Conservation (phyloP, 1,284 basidiomycete species). For the Heliocybe sulcata region DNA sequence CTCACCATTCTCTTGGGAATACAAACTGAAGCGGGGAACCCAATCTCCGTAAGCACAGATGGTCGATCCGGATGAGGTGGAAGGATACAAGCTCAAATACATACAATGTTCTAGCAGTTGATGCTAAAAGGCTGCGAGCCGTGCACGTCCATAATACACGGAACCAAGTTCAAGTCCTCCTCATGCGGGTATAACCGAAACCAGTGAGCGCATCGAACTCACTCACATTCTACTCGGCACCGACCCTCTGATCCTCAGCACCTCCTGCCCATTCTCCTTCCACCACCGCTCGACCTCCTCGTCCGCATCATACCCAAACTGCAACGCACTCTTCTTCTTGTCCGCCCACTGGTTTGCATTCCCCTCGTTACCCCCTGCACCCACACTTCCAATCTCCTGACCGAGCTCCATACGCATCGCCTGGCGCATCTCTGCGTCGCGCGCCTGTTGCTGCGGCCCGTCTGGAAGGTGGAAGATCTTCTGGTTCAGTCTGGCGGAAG, state of each 20-base stretch:
- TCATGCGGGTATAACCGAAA: too few species aligned
- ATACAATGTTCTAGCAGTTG: too few species aligned
- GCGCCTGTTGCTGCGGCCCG: constrained; percentile 12
- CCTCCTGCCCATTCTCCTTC: constrained; percentile 8
- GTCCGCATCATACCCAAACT: constrained; percentile 11
- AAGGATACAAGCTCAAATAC: too few species aligned
- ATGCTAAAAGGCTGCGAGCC: too few species aligned
- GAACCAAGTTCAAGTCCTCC: too few species aligned
- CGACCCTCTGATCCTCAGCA: constrained; percentile 2
- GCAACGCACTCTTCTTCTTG: constrained; percentile 11
- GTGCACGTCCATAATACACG: too few species aligned
- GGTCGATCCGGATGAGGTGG: too few species aligned
- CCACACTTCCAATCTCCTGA: constrained; percentile 11
- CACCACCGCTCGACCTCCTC: constrained; percentile 10
- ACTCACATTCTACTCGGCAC: not conserved
- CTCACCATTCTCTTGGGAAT: too few species aligned
- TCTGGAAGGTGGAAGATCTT: constrained; percentile 10
- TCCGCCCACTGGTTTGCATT: constrained; percentile 14
- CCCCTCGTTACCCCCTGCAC: constrained; percentile 8
- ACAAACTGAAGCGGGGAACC: too few species aligned
- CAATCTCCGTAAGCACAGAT: too few species aligned
- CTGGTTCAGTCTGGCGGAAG: constrained; percentile 11
- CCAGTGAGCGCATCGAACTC: too few species aligned
- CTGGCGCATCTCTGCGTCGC: constrained; percentile 10
- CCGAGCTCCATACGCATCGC: not conserved